Base-by-base conservation (phyloP, 257 asterid species). In the Verbena officinalis region DNA sequence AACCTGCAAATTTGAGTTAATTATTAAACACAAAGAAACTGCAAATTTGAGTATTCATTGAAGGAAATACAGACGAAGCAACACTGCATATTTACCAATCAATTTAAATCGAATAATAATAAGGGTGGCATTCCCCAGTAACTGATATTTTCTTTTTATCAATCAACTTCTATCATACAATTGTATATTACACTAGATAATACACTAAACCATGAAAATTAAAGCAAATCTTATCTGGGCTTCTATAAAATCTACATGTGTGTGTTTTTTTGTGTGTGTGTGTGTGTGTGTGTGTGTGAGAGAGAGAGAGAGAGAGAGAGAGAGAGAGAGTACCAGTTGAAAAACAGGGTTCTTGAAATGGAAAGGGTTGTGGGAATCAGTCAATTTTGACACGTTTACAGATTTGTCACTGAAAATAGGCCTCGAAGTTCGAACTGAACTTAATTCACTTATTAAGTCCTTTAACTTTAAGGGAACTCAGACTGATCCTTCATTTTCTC, bases 271-370 rank as follows among this genome's bases (percentile, higher is more conserved):
- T n/a, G 36, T n/a, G 33, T 27, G 3, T 2, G 2, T 11, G 4
- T 42, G 48, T 10, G 48, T 42, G 48, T 12, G 48, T 12, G 48
- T 12, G 48, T 42, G 48, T 42, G 15, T 42, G 15, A 10, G 21
- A 13, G 22, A n/a, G 50, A 44, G 50, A 44, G 50, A 44, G 50
- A 15, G 50, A 44, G 50, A 44, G 50, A 44, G 50, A 44, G 50
- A 15, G 50, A 15, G 50, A 14, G 48, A 13, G 48, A 44, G 20
- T 44, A 44, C 50, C 20, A 15, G 50, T 44, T 44, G 21, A 15
- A 15, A n/a, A 44, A 16, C 50, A n/a, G 50, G 50, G 21, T 14
- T 44, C 21, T n/a, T 44, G 50, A 44, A 44, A 0, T 15, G 50
- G 50, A 15, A 44, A 15, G 19, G 21, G 50, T 3, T 5, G 6